Evolutionary conservation across 2,329 filamentous ascomycete species (phyloP), one percentile per base, ranked within the genome.

Genomic region (Fusarium praegraminearum): DNA sequence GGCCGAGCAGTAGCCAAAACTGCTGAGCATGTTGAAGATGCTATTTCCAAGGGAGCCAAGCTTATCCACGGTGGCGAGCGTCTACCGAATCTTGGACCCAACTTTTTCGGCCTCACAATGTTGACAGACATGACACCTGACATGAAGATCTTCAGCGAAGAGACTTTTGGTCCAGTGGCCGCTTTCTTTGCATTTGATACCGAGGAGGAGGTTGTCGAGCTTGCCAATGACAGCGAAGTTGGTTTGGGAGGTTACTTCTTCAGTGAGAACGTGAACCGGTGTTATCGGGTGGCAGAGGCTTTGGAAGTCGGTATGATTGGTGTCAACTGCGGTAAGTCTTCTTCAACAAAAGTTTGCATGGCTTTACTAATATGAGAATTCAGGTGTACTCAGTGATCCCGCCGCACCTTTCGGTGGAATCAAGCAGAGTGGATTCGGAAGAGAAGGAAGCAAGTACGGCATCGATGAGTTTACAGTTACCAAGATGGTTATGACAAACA

Each of bases 191-290:
- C 85, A 24, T 93, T 93, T 77, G 84, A 90, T 40, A 89, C 86
- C 74, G 88, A 89, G 77, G 87, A 89, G 52, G 90, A 93, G 66
- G 91, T 91, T 22, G 85, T 92, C 30, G 83, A 86, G 57, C 80
- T 90, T 59, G 90, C 90, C 4, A 93, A 93, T 75, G 75, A 79
- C 16, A 82, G 88, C 1, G 89, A 91, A 58, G 90, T 92, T 24
- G 91, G 91, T 15, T 85, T 93, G 20, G 90, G 91, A 3, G 90
- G 89, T 0, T 93, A 93, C 80, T 91, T 93, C 81, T 92, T 88
- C 80, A 90, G 78, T 62, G 76, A 76, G 57, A 75, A 83, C 69
- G 70, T 81, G 18, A 76, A 70, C 59, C 73, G 82, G 24, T 78
- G 78, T 50, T 82, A 79, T 76, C 76, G 80, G 45, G 79, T 84